phyloP scores from a whole-genome alignment of 1,139 yeast genomes.

The Suhomyces anneliseae region DNA sequence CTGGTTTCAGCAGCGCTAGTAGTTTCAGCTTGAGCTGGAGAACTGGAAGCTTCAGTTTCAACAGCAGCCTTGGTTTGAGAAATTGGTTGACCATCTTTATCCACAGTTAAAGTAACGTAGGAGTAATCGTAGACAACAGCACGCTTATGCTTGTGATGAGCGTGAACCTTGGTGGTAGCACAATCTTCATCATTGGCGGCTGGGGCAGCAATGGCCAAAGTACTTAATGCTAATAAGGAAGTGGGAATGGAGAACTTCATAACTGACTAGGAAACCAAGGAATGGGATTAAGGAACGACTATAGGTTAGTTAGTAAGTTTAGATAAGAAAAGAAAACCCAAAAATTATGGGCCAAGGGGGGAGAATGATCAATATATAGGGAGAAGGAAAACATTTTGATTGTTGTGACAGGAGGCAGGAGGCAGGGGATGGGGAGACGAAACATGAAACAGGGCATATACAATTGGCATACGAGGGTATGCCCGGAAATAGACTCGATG shows the following conservation, averaged over 20 bases:
- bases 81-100: conserved; percentile 52
- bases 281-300: conserved; percentile 18
- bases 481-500: neutral
- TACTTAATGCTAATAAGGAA: conserved; percentile 38
- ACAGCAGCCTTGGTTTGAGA: conserved; percentile 5
- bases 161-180: conserved; percentile 42
- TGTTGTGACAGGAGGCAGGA: neutral
- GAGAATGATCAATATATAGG: neutral
- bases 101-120: conserved; percentile 74
- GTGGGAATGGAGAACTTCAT: conserved; percentile 34
- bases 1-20: conserved; percentile 3
- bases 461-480: too few species aligned
- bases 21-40: conserved; percentile 5
- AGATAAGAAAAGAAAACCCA: neutral
- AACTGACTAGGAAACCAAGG: conserved; percentile 6
- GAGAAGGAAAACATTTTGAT: neutral
- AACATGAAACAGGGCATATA: too few species aligned
- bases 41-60: conserved; percentile 7
- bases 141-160: conserved; percentile 73
- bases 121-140: conserved; percentile 81
- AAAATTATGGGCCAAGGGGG: neutral
- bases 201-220: conserved; percentile 15
- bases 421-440: neutral
- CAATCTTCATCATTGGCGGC: conserved; percentile 42
- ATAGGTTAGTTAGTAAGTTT: conserved; percentile 12